A percentile compares a stretch with the other conserved stretches of the same genome.
These are phyloP conservation scores for Colletotrichum truncatum DNA, from an alignment of 2,329 filamentous ascomycete genomes.

Conservation along the genomic window DNA sequence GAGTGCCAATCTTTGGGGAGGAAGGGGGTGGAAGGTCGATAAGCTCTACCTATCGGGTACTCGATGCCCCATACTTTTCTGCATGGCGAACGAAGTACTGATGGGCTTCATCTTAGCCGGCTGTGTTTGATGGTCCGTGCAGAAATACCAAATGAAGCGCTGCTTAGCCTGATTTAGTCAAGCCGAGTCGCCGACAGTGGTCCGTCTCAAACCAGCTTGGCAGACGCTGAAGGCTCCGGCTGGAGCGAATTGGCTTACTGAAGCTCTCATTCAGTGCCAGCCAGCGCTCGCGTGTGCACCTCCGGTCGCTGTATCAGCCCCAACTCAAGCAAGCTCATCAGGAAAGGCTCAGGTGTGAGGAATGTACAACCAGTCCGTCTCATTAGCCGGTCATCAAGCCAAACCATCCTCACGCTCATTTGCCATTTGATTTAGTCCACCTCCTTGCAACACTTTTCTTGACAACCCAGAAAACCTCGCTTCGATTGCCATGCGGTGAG, in stretches of 20 bases:
- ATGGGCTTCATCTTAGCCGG: slow-evolving; percentile 2
- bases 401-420: neutral
- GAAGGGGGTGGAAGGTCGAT: neutral
- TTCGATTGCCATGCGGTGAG: neutral
- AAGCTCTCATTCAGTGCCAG: neutral
- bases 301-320: neutral
- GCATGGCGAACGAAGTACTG: neutral
- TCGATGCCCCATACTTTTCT: neutral
- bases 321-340: neutral
- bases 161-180: too few relatives aligned
- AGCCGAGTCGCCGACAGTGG: too few relatives aligned
- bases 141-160: too few relatives aligned
- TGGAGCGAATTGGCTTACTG: too few relatives aligned
- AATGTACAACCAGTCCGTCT: slow-evolving; percentile 10
- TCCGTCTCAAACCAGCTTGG: too few relatives aligned
- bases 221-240: too few relatives aligned
- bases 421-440: neutral
- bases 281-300: neutral
- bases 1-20: neutral
- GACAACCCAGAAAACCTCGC: neutral
- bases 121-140: too few relatives aligned
- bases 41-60: neutral
- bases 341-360: neutral
- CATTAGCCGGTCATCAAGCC: neutral
- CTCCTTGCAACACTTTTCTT: neutral